A percentile compares a stretch with the other conserved stretches of the same genome.
Evolutionary conservation across 1,139 yeast species (phyloP).

Genomic region (Yamadazyma epiphylla): DNA sequence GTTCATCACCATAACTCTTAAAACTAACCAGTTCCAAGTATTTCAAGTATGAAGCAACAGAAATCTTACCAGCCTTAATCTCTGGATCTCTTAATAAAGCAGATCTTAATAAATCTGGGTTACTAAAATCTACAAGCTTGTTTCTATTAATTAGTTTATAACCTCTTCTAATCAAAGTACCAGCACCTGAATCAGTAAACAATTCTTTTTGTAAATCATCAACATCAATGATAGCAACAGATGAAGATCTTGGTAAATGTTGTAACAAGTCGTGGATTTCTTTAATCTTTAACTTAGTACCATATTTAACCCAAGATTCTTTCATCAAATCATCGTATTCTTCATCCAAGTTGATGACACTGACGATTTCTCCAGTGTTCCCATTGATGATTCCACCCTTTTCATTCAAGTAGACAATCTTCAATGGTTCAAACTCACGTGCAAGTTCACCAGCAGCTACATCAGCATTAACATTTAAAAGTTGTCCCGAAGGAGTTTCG

Average conservation of each 20-base stretch:
- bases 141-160: constrained; percentile 76
- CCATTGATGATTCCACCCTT: constrained; percentile 98
- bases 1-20: constrained; percentile 92
- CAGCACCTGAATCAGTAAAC: constrained; percentile 98
- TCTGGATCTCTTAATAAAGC: constrained; percentile 78
- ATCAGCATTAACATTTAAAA: constrained; percentile 95
- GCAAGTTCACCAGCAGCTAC: constrained; percentile 99
- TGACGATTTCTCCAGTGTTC: constrained; percentile 82
- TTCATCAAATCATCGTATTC: constrained; percentile 89
- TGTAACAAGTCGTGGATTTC: constrained; percentile 93
- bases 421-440: constrained; percentile 92
- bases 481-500: constrained; percentile 94
- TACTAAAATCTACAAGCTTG: constrained; percentile 67
- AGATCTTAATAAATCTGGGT: constrained; percentile 69
- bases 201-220: constrained; percentile 93
- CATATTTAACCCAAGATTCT: constrained; percentile 97
- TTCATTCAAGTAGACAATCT: constrained; percentile 92
- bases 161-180: constrained; percentile 96
- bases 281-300: constrained; percentile 93
- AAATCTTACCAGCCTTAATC: constrained; percentile 62
- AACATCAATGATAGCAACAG: constrained; percentile 95
- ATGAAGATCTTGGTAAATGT: constrained; percentile 92
- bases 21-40: constrained; percentile 60
- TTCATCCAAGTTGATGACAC: constrained; percentile 90
- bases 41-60: constrained; percentile 82